These are phyloP conservation scores for Aspergillus proliferans DNA, from an alignment of 2,329 filamentous ascomycete genomes.

Conservation along the genomic window DNA sequence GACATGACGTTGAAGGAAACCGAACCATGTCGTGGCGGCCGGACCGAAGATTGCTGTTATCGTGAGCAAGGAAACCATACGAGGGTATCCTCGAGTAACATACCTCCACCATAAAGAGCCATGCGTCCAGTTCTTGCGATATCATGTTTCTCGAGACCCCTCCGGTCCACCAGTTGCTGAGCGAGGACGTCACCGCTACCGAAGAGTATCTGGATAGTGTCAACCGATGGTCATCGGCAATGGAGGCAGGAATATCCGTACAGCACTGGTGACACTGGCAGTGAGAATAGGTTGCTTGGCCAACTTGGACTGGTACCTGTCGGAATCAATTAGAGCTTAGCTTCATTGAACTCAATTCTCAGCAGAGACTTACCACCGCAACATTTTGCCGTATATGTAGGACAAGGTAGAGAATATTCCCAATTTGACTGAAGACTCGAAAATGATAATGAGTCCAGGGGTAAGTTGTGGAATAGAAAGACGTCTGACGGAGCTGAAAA, in stretches of 20 bases:
- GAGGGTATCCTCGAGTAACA: constrained; percentile 7
- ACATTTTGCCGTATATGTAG: constrained; percentile 18
- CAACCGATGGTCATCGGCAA: not conserved
- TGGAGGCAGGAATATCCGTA: constrained; percentile 26
- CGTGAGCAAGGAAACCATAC: constrained; percentile 4
- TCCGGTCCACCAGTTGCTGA: constrained; percentile 83
- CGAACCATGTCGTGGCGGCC: constrained; percentile 80
- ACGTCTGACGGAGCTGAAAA: not conserved
- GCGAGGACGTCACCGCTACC: constrained; percentile 85
- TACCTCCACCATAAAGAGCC: constrained; percentile 46
- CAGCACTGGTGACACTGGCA: constrained; percentile 80
- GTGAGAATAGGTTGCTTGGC: constrained; percentile 79
- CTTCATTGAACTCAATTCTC: constrained; percentile 3
- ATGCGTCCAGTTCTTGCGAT: constrained; percentile 43
- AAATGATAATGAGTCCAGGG: constrained; percentile 7
- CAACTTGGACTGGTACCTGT: constrained; percentile 79
- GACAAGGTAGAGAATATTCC: not conserved
- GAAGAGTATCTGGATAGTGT: constrained; percentile 62
- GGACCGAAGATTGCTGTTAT: constrained; percentile 70
- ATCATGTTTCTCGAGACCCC: constrained; percentile 71
- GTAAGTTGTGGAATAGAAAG: too few relatives aligned
- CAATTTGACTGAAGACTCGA: not conserved
- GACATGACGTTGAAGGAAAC: constrained; percentile 66
- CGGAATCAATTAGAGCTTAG: constrained; percentile 11
- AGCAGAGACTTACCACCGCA: constrained; percentile 28